A percentile compares a stretch with the other conserved stretches of the same genome.
Conservation (phyloP, 2,329 filamentous ascomycete species). For the Fusarium sp. region DNA sequence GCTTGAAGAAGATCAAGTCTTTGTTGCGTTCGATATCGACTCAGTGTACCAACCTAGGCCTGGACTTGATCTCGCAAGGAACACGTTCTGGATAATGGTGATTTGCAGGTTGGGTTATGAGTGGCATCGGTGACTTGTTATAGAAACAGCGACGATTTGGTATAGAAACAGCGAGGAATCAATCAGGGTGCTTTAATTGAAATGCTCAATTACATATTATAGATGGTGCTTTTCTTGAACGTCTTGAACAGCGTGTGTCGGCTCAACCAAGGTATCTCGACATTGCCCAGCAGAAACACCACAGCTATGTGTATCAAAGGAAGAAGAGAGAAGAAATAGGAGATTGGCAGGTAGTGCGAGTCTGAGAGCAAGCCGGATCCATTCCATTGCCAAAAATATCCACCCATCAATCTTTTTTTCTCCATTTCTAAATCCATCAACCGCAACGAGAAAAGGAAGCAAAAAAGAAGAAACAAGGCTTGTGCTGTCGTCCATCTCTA, state of each 20-base stretch:
- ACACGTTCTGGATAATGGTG: background rate
- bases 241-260: background rate
- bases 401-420: slow-evolving; percentile 9
- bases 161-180: background rate
- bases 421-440: slow-evolving; percentile 8
- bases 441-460: background rate
- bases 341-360: background rate
- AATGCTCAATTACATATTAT: slow-evolving; percentile 14
- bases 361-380: background rate
- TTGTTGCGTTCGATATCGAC: background rate
- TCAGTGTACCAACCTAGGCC: background rate
- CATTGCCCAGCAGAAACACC: slow-evolving; percentile 17
- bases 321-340: background rate
- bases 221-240: background rate
- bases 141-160: background rate
- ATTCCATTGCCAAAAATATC: background rate
- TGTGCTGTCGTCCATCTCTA: slow-evolving; percentile 27
- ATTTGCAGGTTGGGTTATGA: background rate
- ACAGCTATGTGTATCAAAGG: slow-evolving; percentile 11
- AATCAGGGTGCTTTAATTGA: background rate
- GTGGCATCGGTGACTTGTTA: background rate
- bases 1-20: background rate
- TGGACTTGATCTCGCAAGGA: background rate
- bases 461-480: background rate
- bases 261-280: slow-evolving; percentile 20